phyloP scores from a whole-genome alignment of 2,329 filamentous ascomycete genomes.

The Botrytis porri region DNA sequence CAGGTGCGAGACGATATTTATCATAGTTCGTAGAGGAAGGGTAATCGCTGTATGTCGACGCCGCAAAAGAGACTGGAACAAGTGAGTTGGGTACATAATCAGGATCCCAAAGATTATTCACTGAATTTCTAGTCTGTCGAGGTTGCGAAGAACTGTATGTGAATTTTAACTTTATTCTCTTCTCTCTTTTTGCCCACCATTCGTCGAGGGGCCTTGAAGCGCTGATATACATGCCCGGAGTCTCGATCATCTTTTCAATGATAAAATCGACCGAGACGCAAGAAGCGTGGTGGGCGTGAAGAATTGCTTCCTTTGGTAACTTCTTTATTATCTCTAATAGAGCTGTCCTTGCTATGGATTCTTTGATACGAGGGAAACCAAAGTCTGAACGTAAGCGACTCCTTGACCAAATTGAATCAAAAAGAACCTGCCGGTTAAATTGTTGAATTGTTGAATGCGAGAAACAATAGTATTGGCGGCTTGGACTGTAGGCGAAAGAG shows the following conservation, averaged over 20 bases:
- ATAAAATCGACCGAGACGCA: slow-evolving; percentile 83
- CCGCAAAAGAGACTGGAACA: slow-evolving; percentile 53
- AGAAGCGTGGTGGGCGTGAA: slow-evolving; percentile 84
- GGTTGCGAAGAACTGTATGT: background rate
- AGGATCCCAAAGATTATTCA: slow-evolving; percentile 48
- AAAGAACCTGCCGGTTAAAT: slow-evolving; percentile 61
- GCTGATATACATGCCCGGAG: slow-evolving; percentile 67
- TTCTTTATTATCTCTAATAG: slow-evolving; percentile 77
- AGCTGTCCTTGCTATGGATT: slow-evolving; percentile 74
- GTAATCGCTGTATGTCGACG: slow-evolving; percentile 34
- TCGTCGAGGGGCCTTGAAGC: slow-evolving; percentile 54
- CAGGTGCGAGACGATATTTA: background rate
- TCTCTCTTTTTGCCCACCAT: slow-evolving; percentile 31
- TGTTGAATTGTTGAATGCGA: slow-evolving; percentile 69
- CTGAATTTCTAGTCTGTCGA: background rate
- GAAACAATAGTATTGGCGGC: slow-evolving; percentile 75
- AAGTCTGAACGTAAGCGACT: slow-evolving; percentile 71
- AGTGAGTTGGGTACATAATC: slow-evolving; percentile 2
- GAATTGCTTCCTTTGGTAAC: slow-evolving; percentile 84
- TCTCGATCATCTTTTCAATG: slow-evolving; percentile 66
- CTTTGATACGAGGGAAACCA: slow-evolving; percentile 83
- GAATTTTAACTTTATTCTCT: background rate
- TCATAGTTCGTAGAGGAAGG: background rate
- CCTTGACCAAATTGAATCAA: slow-evolving; percentile 50
- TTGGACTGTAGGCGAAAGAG: slow-evolving; percentile 71